Conservation (phyloP, 306 rosid species). For the Corylus heterophylla region DNA sequence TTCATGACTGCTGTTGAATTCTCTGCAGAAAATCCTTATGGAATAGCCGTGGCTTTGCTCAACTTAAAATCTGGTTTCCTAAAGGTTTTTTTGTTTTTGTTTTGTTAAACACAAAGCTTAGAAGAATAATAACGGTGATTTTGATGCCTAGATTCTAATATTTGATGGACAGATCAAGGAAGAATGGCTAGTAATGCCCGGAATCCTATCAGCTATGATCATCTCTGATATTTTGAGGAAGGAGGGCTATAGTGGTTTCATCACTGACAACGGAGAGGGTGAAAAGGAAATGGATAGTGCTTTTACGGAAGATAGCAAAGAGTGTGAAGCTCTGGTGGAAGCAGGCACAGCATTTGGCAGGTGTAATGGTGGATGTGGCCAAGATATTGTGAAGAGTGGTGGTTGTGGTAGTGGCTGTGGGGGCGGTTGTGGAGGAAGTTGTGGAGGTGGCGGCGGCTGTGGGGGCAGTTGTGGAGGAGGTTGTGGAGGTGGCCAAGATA, state of each 20-base stretch:
- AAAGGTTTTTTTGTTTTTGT: slow-evolving; percentile 26
- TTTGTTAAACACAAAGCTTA: not conserved
- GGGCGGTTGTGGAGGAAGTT: not conserved
- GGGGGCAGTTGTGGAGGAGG: not conserved
- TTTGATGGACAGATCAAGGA: slow-evolving; percentile 43
- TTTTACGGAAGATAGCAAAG: no score
- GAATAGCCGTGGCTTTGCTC: slow-evolving; percentile 42
- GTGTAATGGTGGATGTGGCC: not conserved
- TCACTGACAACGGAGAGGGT: not conserved
- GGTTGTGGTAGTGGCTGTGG: not conserved
- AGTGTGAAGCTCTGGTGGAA: not conserved
- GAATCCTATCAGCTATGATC: slow-evolving; percentile 36
- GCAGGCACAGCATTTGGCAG: not conserved
- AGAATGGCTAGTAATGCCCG: slow-evolving; percentile 46
- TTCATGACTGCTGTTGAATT: slow-evolving; percentile 42
- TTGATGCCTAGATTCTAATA: not conserved
- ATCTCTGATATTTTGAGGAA: slow-evolving; percentile 21
- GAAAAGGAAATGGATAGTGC: no score
- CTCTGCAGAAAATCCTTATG: slow-evolving; percentile 34
- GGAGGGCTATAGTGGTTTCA: slow-evolving; percentile 6
- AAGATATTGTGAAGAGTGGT: not conserved
- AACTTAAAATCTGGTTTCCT: slow-evolving; percentile 31
- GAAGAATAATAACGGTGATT: not conserved
- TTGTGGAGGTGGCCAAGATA: not conserved
- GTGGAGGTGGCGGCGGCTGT: not conserved